Conservation (phyloP, 2,329 filamentous ascomycete genomes). For the Aspergillus puulaauensis region DNA sequence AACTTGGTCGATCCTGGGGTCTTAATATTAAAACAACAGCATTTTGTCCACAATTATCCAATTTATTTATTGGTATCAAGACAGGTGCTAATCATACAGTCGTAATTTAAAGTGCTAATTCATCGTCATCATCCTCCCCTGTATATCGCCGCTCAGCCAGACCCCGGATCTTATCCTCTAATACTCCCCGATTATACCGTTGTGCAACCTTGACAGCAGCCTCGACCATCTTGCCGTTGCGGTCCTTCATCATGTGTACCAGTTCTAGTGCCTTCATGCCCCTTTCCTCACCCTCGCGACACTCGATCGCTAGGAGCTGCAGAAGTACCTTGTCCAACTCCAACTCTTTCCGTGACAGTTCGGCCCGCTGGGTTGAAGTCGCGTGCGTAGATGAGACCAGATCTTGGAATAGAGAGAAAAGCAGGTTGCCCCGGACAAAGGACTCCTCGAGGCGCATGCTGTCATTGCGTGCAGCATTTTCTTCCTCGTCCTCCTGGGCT, state of each 20-base stretch:
- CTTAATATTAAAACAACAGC: background rate
- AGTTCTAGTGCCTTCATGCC: constrained; percentile 95
- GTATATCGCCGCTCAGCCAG: constrained; percentile 69
- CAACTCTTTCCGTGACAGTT: constrained; percentile 70
- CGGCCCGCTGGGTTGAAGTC: constrained; percentile 62
- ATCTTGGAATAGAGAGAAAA: constrained; percentile 73
- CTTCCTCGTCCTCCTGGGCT: constrained; percentile 35
- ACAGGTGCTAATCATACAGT: background rate
- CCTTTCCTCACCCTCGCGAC: constrained; percentile 85
- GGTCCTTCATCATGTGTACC: constrained; percentile 80
- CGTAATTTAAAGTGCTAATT: constrained; percentile 29
- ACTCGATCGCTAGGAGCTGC: constrained; percentile 86
- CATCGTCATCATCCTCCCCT: constrained; percentile 58
- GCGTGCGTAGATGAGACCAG: constrained; percentile 67
- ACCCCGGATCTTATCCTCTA: constrained; percentile 89
- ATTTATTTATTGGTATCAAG: constrained; percentile 4
- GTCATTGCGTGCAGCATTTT: constrained; percentile 37
- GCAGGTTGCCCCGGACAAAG: constrained; percentile 72
- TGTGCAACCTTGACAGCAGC: constrained; percentile 86
- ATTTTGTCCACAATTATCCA: background rate
- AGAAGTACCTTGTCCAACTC: constrained; percentile 88
- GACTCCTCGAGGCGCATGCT: constrained; percentile 68
- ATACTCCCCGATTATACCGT: constrained; percentile 74
- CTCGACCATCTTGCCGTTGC: constrained; percentile 84
- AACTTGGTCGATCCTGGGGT: background rate